A percentile compares a stretch with the other conserved stretches of the same genome.
These are phyloP conservation scores for Lactarius trivialis DNA, from an alignment of 768 basidiomycete genomes.

Conservation along the genomic window DNA sequence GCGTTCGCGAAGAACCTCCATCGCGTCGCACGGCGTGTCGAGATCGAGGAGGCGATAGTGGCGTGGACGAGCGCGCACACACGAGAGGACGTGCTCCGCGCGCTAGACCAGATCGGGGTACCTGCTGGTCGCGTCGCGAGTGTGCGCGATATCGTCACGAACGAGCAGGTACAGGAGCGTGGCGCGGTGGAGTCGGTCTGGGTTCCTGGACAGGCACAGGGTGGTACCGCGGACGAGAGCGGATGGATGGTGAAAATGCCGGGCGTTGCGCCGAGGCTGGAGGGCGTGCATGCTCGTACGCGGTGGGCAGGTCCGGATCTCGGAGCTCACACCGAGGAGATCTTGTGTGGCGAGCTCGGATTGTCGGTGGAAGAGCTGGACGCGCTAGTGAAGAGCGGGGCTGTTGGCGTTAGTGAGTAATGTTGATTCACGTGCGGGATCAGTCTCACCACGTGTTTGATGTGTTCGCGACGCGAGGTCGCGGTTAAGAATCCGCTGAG, in stretches of 20 bases:
- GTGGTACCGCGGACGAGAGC: slow-evolving; percentile 25
- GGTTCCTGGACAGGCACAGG: slow-evolving; percentile 33
- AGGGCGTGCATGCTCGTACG: slow-evolving; percentile 51
- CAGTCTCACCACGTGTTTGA: background rate
- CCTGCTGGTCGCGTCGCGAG: slow-evolving; percentile 59
- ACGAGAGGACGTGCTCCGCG: slow-evolving; percentile 46
- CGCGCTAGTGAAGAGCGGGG: slow-evolving; percentile 24
- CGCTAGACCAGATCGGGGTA: slow-evolving; percentile 47
- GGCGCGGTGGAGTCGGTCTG: slow-evolving; percentile 54
- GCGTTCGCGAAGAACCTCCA: slow-evolving; percentile 39
- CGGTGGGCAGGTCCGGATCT: slow-evolving; percentile 66
- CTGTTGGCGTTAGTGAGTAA: background rate
- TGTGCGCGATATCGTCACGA: slow-evolving; percentile 57
- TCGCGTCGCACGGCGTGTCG: slow-evolving; percentile 37
- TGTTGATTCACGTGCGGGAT: slow-evolving; percentile 23
- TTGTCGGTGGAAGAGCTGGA: slow-evolving; percentile 26
- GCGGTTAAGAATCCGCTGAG: background rate
- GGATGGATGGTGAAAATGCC: slow-evolving; percentile 67
- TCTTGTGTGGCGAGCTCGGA: slow-evolving; percentile 29
- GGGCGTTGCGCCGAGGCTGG: slow-evolving; percentile 54
- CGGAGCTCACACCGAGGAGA: slow-evolving; percentile 39
- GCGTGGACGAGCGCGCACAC: slow-evolving; percentile 48
- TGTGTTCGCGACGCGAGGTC: background rate
- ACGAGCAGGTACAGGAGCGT: slow-evolving; percentile 48
- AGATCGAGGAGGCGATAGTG: slow-evolving; percentile 58